Evolutionary conservation across 2,329 filamentous ascomycete species (phyloP), one percentile per base, ranked within the genome.

Genomic region (Periconia sp.): DNA sequence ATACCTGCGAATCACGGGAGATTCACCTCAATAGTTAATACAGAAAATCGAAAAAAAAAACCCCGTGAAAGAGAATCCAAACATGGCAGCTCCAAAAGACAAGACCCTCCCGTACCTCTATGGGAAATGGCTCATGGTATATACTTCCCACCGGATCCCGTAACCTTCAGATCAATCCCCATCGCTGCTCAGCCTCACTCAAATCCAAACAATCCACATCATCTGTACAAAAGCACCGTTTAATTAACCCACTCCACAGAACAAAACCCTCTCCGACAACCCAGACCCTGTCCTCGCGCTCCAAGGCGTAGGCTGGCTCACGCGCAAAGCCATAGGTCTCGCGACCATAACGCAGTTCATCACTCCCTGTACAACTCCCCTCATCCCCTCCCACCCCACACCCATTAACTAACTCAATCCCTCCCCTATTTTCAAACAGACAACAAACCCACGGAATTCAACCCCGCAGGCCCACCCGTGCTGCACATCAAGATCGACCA

Each of bases 401-500:
- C 23, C 23, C 27, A 37, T 31, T 47, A 41, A 47, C 31, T 13
- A 6, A n/a, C 18, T 23, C 9, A 33, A 51, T 27, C 23, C 8
- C 23, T 3, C 23, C n/a, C n/a, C n/a, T n/a, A n/a, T n/a, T n/a
- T n/a, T n/a, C n/a, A n/a, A n/a, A 30, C 7, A 18, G 19, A 30
- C 17, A 37, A 55, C 23, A 75, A n/a, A 23, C 76, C 53, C 33
- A 65, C 77, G 52, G 79, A 81, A 17, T 75, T 80, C 33, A 68
- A 49, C 35, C 44, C 50, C 46, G 11, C 45, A 15, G 52, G 30
- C 0, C 37, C 49, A 11, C 15, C 68, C 19, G 66, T 82, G 54
- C 77, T 79, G 53, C 85, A 88, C 76, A 82, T 94, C 74, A 83
- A 89, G 74, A 86, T 92, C 68, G 82, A 85, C 53, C 91, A 95